phyloP scores from a whole-genome alignment of 1,139 yeast species.

The Zygosaccharomyces sapae region DNA sequence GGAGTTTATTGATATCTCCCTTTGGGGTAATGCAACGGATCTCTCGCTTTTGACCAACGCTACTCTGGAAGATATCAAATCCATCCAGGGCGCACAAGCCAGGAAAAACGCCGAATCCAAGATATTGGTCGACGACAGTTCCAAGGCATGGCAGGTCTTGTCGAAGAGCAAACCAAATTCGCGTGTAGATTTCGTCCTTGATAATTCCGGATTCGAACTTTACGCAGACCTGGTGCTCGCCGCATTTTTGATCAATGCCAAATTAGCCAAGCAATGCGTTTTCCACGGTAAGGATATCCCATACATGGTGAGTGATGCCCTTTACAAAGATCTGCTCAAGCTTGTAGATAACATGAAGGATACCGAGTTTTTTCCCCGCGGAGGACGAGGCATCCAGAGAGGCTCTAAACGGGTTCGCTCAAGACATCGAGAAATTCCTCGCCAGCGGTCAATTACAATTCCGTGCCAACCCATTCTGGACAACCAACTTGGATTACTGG shows the following conservation, averaged over 20 bases:
- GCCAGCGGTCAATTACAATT: constrained; percentile 50
- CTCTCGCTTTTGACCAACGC: constrained; percentile 81
- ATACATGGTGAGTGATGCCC: constrained; percentile 97
- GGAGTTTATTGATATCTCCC: constrained; percentile 81
- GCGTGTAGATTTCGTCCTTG: constrained; percentile 81
- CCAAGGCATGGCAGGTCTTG: constrained; percentile 57
- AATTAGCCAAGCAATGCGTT: constrained; percentile 57
- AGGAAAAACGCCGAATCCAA: constrained; percentile 80
- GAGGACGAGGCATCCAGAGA: constrained; percentile 44
- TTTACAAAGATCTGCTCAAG: constrained; percentile 69
- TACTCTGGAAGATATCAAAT: constrained; percentile 79
- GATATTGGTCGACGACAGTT: constrained; percentile 73
- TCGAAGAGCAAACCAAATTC: constrained; percentile 30
- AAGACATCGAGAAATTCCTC: constrained; percentile 48
- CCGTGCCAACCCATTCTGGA: constrained; percentile 79
- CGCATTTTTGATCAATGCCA: constrained; percentile 69
- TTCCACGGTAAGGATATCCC: constrained; percentile 90
- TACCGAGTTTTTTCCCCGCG: constrained; percentile 47
- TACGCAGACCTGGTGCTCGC: constrained; percentile 80
- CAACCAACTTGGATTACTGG: constrained; percentile 71
- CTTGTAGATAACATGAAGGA: constrained; percentile 58
- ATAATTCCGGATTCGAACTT: constrained; percentile 92
- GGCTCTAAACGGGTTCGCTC: constrained; percentile 43
- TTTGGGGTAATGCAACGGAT: constrained; percentile 99
- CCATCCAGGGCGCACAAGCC: constrained; percentile 86